A percentile compares a stretch with the other conserved stretches of the same genome.
Evolutionary conservation across 257 asterid genomes (phyloP).

Genomic region (Ocimum tenuiflorum): DNA sequence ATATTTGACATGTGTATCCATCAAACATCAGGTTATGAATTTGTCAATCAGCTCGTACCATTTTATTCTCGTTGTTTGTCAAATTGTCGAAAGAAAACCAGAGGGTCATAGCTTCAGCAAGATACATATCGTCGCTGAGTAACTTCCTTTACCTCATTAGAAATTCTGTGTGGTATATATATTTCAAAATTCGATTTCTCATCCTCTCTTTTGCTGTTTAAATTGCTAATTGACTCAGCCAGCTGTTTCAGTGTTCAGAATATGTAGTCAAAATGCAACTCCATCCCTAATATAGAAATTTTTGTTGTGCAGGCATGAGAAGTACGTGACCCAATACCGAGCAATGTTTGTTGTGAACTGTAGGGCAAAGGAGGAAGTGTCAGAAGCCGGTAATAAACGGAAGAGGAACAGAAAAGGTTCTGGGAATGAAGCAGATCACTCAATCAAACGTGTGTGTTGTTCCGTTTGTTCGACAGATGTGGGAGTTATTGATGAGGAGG

Average conservation of each 20-base stretch:
- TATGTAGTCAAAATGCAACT: too few species aligned
- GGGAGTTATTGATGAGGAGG: slow-evolving; percentile 77
- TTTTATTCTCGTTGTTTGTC: too few species aligned
- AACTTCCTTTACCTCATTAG: too few species aligned
- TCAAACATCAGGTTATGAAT: too few species aligned
- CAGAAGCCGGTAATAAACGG: slow-evolving; percentile 58
- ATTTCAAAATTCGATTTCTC: too few species aligned
- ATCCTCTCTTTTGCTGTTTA: too few species aligned
- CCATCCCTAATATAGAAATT: background rate
- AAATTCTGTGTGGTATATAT: too few species aligned
- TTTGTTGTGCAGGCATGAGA: slow-evolving; percentile 69
- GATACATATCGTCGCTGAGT: too few species aligned
- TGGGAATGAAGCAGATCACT: slow-evolving; percentile 5
- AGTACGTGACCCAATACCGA: slow-evolving; percentile 60
- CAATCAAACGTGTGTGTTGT: slow-evolving; percentile 54
- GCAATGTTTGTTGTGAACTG: slow-evolving; percentile 83
- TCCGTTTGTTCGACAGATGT: slow-evolving; percentile 73
- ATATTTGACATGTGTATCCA: background rate
- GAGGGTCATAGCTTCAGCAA: too few species aligned
- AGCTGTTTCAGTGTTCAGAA: too few species aligned
- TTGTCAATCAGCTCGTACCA: background rate
- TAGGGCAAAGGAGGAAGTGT: slow-evolving; percentile 37
- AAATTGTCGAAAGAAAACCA: too few species aligned
- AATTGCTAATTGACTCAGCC: too few species aligned
- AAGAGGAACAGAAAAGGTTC: slow-evolving; percentile 40